Percentiles rank a stretch among this genome's conserved stretches.
These are phyloP conservation scores for Pleurotus pulmonarius DNA, from an alignment of 768 basidiomycete genomes.

Conservation along the genomic window DNA sequence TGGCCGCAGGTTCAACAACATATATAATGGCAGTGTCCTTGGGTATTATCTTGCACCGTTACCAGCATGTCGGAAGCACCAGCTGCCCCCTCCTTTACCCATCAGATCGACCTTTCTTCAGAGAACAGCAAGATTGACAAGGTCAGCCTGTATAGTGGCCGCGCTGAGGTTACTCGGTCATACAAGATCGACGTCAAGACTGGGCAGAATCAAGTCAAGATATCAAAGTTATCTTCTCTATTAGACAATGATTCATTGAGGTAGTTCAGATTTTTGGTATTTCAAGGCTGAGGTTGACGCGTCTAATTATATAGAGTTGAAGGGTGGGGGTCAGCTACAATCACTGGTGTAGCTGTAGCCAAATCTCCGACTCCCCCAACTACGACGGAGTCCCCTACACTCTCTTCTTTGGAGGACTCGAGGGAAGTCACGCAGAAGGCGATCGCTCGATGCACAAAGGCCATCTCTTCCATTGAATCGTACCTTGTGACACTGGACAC, in stretches of 20 bases:
- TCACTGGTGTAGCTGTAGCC: slow-evolving; percentile 31
- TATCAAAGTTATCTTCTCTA: slow-evolving; percentile 26
- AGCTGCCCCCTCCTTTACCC: no score
- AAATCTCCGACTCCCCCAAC: slow-evolving; percentile 7
- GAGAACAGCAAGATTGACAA: slow-evolving; percentile 26
- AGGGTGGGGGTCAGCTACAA: slow-evolving; percentile 28
- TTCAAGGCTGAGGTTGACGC: not conserved
- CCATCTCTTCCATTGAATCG: slow-evolving; percentile 18
- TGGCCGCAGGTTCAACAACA: no score
- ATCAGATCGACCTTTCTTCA: no score
- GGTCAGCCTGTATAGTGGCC: slow-evolving; percentile 31
- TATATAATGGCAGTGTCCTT: no score
- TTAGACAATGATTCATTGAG: slow-evolving; percentile 26
- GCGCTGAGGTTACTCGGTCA: slow-evolving; percentile 30
- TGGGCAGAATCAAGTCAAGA: slow-evolving; percentile 29
- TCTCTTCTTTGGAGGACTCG: slow-evolving; percentile 15
- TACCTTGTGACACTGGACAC: slow-evolving; percentile 24
- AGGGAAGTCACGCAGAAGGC: slow-evolving; percentile 17
- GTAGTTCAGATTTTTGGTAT: slow-evolving; percentile 9
- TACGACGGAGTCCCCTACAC: slow-evolving; percentile 14
- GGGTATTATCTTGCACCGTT: no score
- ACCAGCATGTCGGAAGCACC: no score
- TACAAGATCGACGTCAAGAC: slow-evolving; percentile 27
- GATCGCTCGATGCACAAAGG: slow-evolving; percentile 18
- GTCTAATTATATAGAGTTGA: slow-evolving; percentile 22